Conservation (phyloP, 2,329 filamentous ascomycete genomes). For the Calonectria leucothoes region DNA sequence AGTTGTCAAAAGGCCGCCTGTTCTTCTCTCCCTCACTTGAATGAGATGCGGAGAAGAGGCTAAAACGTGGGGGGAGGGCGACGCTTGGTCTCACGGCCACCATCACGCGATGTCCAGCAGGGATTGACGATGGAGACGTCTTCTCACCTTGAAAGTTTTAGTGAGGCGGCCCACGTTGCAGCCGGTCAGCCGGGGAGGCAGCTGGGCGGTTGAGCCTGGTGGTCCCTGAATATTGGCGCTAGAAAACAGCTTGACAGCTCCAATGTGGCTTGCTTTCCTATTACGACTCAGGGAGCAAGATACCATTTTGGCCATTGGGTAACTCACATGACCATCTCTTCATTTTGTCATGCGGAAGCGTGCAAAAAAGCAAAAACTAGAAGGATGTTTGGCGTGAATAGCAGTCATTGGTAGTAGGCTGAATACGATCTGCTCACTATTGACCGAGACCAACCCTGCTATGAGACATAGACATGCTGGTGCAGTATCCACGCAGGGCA, state of each 20-base stretch:
- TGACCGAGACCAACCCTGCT: not conserved
- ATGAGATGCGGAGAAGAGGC: conserved; percentile 9
- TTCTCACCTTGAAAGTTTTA: not conserved
- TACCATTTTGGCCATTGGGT: not conserved
- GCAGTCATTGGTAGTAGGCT: not conserved
- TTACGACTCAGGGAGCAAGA: not conserved
- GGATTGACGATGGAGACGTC: not conserved
- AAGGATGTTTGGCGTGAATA: not conserved
- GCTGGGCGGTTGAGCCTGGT: not conserved
- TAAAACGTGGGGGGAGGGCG: conserved; percentile 22
- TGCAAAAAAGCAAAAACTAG: not conserved
- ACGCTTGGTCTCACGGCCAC: conserved; percentile 6
- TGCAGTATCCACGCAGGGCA: not conserved
- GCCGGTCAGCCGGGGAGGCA: not conserved
- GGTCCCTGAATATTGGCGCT: conserved; percentile 16
- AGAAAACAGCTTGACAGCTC: conserved; percentile 6
- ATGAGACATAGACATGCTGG: not conserved
- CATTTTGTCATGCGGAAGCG: not conserved
- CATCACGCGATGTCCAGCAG: conserved; percentile 14
- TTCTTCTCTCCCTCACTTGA: not conserved
- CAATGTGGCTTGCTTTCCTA: conserved; percentile 6
- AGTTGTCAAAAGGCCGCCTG: conserved; percentile 7
- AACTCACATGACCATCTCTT: not conserved
- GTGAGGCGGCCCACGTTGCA: conserved; percentile 13
- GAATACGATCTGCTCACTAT: not conserved